Base-by-base conservation (phyloP, 257 asterid genomes). In the Przewalskia tangutica region DNA sequence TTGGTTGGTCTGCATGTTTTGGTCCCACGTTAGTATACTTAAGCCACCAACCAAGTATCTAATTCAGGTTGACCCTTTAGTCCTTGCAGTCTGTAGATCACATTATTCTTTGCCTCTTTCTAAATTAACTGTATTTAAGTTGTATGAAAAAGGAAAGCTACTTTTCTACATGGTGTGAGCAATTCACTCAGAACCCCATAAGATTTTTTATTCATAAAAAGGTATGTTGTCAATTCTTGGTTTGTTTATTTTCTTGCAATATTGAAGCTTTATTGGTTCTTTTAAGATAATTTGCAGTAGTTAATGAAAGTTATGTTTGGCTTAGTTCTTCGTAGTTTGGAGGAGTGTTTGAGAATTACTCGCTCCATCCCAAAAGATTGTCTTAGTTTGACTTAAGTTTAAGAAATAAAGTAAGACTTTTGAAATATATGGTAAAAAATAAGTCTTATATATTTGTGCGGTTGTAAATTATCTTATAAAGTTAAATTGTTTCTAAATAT, bases 21-120 rank as follows among this genome's bases (percentile, higher is more conserved):
- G 77, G 58, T 4, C 66, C 83, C 83, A 32, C 4, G 62, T 23
- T n/a, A 48, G 27, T 27, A 64, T 12, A 80, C 7, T 50, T 64
- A 56, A 46, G 54, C 84, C 82, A 82, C 85, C 79, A 23, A 77
- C 84, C 27, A 50, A 75, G 1, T 50, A 48, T 75, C 62, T 40
- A 27, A 27, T 27, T 38, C n/a, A 81, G 58, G 85, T 86, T 81
- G 89, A 88, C 88, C 83, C 59, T 60, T 56, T 32, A 40, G 64
- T 77, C 64, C 53, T 27, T 27, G 32, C 32, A 1, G 32, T 27
- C 42, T 34, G 11, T 54, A 66, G 82, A 73, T 83, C 84, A 82
- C 86, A 50, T 84, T 50, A 85, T 87, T 68, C 83, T 46, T 58
- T 50, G 77, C n/a, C 63, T 17, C 83, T 65, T 14, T 32, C 34